Evolutionary conservation across 192 early-diverging fungal species (phyloP), one percentile per base, ranked within the genome.

Genomic region (Chytriomyces sp.): DNA sequence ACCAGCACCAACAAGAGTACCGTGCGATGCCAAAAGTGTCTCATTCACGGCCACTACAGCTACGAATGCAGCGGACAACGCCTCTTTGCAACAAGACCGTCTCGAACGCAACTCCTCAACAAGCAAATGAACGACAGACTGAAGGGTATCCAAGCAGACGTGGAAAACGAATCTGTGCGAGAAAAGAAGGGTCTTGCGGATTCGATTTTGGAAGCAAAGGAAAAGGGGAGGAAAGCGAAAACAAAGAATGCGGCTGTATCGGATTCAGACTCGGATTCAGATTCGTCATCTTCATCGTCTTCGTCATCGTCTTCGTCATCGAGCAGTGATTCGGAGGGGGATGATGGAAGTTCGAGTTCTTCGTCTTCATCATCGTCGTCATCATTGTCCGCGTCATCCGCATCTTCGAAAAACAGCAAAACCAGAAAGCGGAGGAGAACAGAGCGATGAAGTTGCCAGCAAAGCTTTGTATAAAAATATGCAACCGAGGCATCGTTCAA

Each of bases 21-120:
- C 24, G 63, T 50, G 18, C 61, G 73, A 1, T 75, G 73, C 63
- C 73, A 75, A 35, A 75, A 75, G 48, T 75, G 73, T 64, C 64
- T 75, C 46, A n/a, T 1, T 2, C 44, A 59, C 13, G 72, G 73
- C 13, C 73, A 66, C 49, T 75, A 65, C 45, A 44, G 50, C 7
- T 75, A 50, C 71, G 73, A 75, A 50, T 75, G 73, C 49, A 75
- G 18, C 10, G 73, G 73, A 3, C 18, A 43, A 23, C n/a, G 45
- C 3, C 45, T 35, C 46, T 75, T 45, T 50, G 73, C 73, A 7
- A 13, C 73, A 26, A 35, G 73, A 16, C 62, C 61, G 5, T 75
- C 73, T 23, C 61, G 73, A 7, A 60, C 64, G 26, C 23, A 26
- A 35, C 45, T 50, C 6, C 73, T 75, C 43, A 11, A 28, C 18